A percentile compares a stretch with the other conserved stretches of the same genome.
phyloP scores from a whole-genome alignment of 176 grass and related monocot species.

The Hsuehochloa calcarea region DNA sequence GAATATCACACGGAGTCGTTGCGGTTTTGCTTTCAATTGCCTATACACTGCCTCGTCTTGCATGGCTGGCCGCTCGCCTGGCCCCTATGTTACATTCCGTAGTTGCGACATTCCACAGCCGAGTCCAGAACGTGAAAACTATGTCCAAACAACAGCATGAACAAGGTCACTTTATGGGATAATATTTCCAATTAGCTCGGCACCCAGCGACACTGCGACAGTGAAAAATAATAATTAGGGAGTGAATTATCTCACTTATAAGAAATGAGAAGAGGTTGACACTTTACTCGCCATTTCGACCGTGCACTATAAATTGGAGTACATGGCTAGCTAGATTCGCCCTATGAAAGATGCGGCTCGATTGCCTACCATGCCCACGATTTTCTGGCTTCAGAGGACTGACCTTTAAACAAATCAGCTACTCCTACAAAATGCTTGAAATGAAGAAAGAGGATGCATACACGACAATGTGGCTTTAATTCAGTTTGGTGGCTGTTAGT shows the following conservation, averaged over 20 bases:
- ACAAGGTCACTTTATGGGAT: not conserved
- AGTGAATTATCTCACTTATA: not conserved
- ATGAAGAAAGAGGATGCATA: not conserved
- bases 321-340: not conserved
- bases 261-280: not conserved
- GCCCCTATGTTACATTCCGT: not conserved
- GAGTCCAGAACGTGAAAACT: not conserved
- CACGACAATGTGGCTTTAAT: not conserved
- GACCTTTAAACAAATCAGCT: not conserved
- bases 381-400: not conserved
- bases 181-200: not conserved
- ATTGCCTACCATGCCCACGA: not conserved
- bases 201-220: not conserved
- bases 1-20: not conserved
- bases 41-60: not conserved
- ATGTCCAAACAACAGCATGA: too few species aligned
- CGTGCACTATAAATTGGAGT: not conserved
- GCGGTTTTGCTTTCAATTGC: constrained; percentile 20
- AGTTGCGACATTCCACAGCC: not conserved
- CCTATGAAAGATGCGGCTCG: not conserved
- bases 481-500: constrained; percentile 7
- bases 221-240: not conserved
- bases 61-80: not conserved
- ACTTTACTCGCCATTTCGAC: not conserved
- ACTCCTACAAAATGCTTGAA: not conserved